A percentile compares a stretch with the other conserved stretches of the same genome.
Evolutionary conservation across 108 stramenopile genomes (phyloP).

Genomic region (Cyclostephanos invisitatus): DNA sequence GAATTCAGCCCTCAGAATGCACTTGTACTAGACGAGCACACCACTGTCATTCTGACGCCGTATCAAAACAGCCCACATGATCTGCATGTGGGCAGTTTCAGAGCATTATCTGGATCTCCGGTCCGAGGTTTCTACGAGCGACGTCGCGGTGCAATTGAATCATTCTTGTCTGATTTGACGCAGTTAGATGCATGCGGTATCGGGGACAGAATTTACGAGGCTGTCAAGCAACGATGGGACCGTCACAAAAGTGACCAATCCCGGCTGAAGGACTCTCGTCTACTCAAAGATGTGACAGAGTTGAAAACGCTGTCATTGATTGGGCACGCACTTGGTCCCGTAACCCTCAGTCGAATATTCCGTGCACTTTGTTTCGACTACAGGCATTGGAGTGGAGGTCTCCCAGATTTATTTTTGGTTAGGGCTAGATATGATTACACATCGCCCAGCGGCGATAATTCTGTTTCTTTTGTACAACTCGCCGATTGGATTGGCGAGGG

Average conservation of each 20-base stretch:
- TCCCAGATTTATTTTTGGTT: constrained; percentile 70
- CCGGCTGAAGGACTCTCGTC: constrained; percentile 43
- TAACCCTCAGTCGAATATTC: constrained; percentile 62
- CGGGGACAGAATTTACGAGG: constrained; percentile 56
- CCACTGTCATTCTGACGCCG: constrained; percentile 67
- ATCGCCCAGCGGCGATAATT: constrained; percentile 10
- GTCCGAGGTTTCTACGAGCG: constrained; percentile 64
- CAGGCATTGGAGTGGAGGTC: constrained; percentile 80
- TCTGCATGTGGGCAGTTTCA: constrained; percentile 67
- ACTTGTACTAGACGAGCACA: constrained; percentile 14
- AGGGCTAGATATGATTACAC: constrained; percentile 46
- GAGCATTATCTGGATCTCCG: background rate
- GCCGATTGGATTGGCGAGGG: constrained; percentile 80
- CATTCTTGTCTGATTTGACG: constrained; percentile 52
- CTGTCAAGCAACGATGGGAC: constrained; percentile 47
- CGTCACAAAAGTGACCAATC: constrained; percentile 20
- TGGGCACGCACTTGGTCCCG: constrained; percentile 76
- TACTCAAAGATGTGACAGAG: constrained; percentile 60
- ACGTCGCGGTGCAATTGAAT: constrained; percentile 48
- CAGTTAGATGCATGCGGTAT: constrained; percentile 41
- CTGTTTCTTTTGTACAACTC: constrained; percentile 57
- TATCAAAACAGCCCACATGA: constrained; percentile 86
- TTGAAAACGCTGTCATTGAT: constrained; percentile 68
- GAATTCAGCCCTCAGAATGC: background rate
- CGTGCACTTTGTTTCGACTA: constrained; percentile 79